Base-by-base conservation (phyloP, 148 eudicot species). In the Rhododendron williamsianum region DNA sequence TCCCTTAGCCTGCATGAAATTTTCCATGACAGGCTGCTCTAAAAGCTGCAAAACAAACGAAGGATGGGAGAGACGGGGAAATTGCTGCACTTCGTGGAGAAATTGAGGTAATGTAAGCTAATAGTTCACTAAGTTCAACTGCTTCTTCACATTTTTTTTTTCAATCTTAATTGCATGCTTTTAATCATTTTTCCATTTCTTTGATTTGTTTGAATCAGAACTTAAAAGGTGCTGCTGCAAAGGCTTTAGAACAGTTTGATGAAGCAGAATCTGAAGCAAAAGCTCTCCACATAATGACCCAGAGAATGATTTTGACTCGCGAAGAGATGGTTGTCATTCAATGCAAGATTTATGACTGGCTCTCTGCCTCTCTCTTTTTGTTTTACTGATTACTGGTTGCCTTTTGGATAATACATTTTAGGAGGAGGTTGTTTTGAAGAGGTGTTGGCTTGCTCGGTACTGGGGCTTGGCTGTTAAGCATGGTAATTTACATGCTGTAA, bases 371-470 rank as follows among this genome's bases (percentile, higher is more conserved):
- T 72, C 65, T n/a, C 71, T 27, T 33, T 46, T 18, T 12, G 78
- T 78, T 46, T 46, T 46, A 9, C 49, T 46, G 49, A 84, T 72
- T 82, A 84, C 41, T 60, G 27, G n/a, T 19, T 65, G 8, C 36
- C 60, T 45, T 27, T 49, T 78, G 13, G 71, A 58, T 51, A 71
- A 71, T 71, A 69, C 46, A 76, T 72, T 65, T 81, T 83, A 97
- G 99, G 99, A 95, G 89, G 99, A 97, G 89, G 99, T 97, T 41
- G 98, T 97, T 86, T 90, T 97, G 33, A 97, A 97, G 91, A 97
- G 99, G 89, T 97, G 99, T 83, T 97, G 99, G 99, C 99, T 97
- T 91, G 94, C 99, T 91, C 98, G 98, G 78, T 97, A 95, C 69
- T 97, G 99, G 99, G 93, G 94, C 63, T 91, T 97, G 87, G 99